Conservation (phyloP, 306 rosid species). For the Hylodesmum podocarpum region DNA sequence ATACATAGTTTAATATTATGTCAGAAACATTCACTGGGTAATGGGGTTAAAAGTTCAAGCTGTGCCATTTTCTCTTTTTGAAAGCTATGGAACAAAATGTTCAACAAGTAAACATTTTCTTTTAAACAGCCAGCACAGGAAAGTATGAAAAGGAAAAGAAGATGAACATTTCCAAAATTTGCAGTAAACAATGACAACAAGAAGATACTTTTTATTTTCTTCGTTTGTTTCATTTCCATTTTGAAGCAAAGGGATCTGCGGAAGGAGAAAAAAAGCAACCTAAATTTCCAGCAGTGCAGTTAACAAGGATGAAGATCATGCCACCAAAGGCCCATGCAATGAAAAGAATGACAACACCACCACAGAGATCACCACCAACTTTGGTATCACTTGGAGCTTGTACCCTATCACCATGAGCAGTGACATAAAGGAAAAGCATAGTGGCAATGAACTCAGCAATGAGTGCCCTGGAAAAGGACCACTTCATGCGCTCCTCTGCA, state of each 20-base stretch:
- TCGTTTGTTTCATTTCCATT: not conserved
- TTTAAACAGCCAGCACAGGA: not conserved
- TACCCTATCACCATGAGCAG: conserved; percentile 82
- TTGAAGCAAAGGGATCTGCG: conserved; percentile 9
- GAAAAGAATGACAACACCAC: conserved; percentile 80
- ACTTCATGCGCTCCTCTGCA: conserved; percentile 58
- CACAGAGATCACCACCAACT: conserved; percentile 40
- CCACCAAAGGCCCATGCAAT: conserved; percentile 99
- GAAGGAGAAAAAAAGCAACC: conserved; percentile 38
- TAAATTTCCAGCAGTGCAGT: conserved; percentile 97
- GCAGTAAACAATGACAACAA: not conserved
- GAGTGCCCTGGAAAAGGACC: conserved; percentile 93
- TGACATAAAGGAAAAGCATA: conserved; percentile 81
- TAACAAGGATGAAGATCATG: conserved; percentile 94
- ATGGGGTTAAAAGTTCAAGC: not conserved
- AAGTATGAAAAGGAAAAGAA: not conserved
- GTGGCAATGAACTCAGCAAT: conserved; percentile 96
- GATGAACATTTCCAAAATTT: not conserved
- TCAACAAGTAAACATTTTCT: not conserved
- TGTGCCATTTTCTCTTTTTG: not conserved
- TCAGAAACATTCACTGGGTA: conserved; percentile 2
- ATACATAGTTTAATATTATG: not conserved
- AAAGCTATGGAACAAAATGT: not conserved
- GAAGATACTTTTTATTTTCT: too few relatives aligned
- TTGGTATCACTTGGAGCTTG: conserved; percentile 48